Evolutionary conservation across 1,284 basidiomycete species (phyloP).

Genomic region (Puccinia coronata): DNA sequence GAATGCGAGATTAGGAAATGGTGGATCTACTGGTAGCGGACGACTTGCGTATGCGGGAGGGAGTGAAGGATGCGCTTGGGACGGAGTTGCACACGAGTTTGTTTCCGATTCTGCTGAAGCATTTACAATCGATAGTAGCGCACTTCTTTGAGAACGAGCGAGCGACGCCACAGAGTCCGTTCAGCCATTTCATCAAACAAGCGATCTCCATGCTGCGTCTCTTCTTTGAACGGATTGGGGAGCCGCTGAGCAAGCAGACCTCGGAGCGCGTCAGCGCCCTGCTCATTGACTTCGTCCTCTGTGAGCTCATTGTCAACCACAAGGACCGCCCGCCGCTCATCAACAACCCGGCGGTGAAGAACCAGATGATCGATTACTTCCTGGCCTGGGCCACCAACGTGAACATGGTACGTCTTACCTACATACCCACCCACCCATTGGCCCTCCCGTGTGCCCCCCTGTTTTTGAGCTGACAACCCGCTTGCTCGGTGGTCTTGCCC

Average conservation of each 20-base stretch:
- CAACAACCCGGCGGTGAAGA: too few species aligned
- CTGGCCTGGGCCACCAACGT: slow-evolving; percentile 38
- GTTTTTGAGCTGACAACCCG: too few species aligned
- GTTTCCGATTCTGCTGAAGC: too few species aligned
- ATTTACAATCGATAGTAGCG: too few species aligned
- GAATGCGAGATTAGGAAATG: slow-evolving; percentile 62
- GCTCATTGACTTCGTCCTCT: slow-evolving; percentile 30
- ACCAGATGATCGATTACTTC: too few species aligned
- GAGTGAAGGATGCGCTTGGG: slow-evolving; percentile 76
- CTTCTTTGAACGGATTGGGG: slow-evolving; percentile 71
- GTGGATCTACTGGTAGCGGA: slow-evolving; percentile 70
- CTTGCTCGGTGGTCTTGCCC: not conserved
- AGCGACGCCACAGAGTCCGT: too few species aligned
- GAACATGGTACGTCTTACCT: too few species aligned
- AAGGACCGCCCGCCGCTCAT: slow-evolving; percentile 66
- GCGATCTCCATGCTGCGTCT: slow-evolving; percentile 73
- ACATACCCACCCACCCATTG: not conserved
- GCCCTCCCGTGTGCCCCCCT: not conserved
- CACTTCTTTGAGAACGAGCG: too few species aligned
- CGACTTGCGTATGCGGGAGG: slow-evolving; percentile 70
- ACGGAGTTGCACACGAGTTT: slow-evolving; percentile 72
- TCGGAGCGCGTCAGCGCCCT: slow-evolving; percentile 60
- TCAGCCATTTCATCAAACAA: slow-evolving; percentile 72
- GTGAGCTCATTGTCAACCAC: slow-evolving; percentile 56
- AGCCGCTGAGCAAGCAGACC: slow-evolving; percentile 65